A percentile compares a stretch with the other conserved stretches of the same genome.
phyloP scores from a whole-genome alignment of 23 red algal genomes.

The Cyanidium caldarium region DNA sequence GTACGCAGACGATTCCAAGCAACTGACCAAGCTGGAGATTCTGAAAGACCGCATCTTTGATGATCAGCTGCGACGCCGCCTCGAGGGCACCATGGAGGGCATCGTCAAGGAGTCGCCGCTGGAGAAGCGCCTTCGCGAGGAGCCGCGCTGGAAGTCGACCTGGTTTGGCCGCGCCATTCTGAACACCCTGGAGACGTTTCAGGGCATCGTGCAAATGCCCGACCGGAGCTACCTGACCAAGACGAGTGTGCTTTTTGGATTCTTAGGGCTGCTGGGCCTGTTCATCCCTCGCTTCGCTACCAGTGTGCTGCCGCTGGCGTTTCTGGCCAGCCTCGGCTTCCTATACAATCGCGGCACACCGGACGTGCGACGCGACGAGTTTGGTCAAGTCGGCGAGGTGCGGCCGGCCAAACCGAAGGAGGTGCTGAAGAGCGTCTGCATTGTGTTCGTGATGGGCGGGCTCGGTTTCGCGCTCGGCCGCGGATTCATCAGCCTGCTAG shows the following conservation, averaged over 20 bases:
- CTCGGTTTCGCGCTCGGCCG: constrained; percentile 20
- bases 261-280: constrained; percentile 59
- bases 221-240: constrained; percentile 37
- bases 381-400: constrained; percentile 59
- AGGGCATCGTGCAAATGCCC: constrained; percentile 63
- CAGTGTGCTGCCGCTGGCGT: constrained; percentile 64
- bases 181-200: constrained; percentile 29
- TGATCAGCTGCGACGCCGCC: constrained; percentile 68
- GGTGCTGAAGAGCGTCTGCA: constrained; percentile 49
- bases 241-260: constrained; percentile 50
- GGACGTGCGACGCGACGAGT: constrained; percentile 64
- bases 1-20: constrained; percentile 79
- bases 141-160: constrained; percentile 29
- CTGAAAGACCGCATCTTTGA: constrained; percentile 89
- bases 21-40: constrained; percentile 77
- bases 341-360: constrained; percentile 86
- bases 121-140: constrained; percentile 38
- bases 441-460: constrained; percentile 35
- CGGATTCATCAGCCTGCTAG: constrained; percentile 45
- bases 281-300: constrained; percentile 54
- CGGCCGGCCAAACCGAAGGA: constrained; percentile 57
- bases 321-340: constrained; percentile 67
- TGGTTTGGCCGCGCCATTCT: constrained; percentile 7
- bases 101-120: constrained; percentile 72
- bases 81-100: constrained; percentile 37